These are phyloP conservation scores for Fomitopsis pinicola DNA, from an alignment of 1,284 basidiomycete species.

Conservation along the genomic window DNA sequence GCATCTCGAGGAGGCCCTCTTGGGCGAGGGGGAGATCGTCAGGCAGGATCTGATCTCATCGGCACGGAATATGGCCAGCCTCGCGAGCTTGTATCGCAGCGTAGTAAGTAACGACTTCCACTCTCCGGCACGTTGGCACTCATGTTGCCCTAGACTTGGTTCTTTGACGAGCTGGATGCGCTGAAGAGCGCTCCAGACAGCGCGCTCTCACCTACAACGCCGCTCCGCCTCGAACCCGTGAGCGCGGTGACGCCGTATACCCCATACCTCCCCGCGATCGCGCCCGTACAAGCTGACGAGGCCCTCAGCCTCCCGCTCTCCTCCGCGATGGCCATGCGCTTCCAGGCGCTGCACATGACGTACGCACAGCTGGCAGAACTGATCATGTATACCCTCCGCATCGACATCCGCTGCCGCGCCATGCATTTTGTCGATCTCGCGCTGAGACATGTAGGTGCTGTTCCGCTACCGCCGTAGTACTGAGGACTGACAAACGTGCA, in stretches of 20 bases:
- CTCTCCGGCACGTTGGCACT: not conserved
- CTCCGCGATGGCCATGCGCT: conserved; percentile 86
- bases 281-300: conserved; percentile 35
- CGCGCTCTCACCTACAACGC: conserved; percentile 45
- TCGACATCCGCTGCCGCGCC: conserved; percentile 85
- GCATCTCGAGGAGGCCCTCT: conserved; percentile 65
- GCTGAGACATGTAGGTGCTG: conserved; percentile 57
- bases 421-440: conserved; percentile 82
- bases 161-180: conserved; percentile 61
- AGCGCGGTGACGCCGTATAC: conserved; percentile 48
- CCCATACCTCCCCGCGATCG: conserved; percentile 39
- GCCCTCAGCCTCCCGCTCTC: conserved; percentile 74
- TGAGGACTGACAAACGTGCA: not conserved
- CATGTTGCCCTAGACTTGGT: conserved; percentile 63
- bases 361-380: conserved; percentile 86
- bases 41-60: conserved; percentile 76
- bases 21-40: conserved; percentile 48
- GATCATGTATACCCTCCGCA: conserved; percentile 84
- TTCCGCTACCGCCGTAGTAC: conserved; percentile 1
- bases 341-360: conserved; percentile 85
- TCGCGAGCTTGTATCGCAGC: conserved; percentile 84
- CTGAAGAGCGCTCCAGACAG: conserved; percentile 65
- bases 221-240: conserved; percentile 43
- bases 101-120: conserved; percentile 50
- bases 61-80: conserved; percentile 67